Conservation (phyloP, 2,329 filamentous ascomycete species). For the Plectosphaerella plurivora region DNA sequence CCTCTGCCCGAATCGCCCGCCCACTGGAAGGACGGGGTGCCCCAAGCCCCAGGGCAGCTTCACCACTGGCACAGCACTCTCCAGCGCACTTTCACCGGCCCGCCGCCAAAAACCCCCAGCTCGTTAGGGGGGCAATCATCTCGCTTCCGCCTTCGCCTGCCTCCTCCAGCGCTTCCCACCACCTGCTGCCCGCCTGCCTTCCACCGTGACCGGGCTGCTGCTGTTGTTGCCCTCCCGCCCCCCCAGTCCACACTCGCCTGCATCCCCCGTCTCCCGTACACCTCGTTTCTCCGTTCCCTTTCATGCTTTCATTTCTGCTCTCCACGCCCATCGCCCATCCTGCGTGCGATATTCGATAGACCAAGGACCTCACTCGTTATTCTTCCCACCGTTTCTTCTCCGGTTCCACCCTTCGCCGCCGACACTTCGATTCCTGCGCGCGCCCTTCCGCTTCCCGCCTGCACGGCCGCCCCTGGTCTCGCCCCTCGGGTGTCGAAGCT, state of each 20-base stretch:
- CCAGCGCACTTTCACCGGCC: too few species aligned
- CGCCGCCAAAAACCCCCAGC: conserved; percentile 23
- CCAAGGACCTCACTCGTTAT: conserved; percentile 5
- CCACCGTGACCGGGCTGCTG: neutral
- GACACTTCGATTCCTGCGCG: too few species aligned
- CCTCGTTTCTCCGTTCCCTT: neutral
- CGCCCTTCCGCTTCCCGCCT: neutral
- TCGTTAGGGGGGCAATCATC: conserved; percentile 43
- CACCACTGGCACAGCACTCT: too few species aligned
- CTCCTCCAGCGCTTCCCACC: conserved; percentile 19
- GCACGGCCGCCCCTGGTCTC: neutral
- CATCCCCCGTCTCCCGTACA: neutral
- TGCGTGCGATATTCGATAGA: conserved; percentile 2
- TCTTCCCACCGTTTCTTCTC: neutral
- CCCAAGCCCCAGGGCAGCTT: too few species aligned
- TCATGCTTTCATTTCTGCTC: conserved; percentile 8
- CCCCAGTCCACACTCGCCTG: neutral
- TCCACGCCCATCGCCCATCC: conserved; percentile 8
- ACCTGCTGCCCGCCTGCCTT: neutral
- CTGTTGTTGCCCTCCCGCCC: neutral
- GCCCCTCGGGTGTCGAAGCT: neutral
- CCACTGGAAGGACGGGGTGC: too few species aligned
- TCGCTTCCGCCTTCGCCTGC: conserved; percentile 47
- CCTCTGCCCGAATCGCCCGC: conserved; percentile 4
- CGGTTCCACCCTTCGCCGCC: neutral